Base-by-base conservation (phyloP, 257 asterid genomes). In the Primulina tabacum region DNA sequence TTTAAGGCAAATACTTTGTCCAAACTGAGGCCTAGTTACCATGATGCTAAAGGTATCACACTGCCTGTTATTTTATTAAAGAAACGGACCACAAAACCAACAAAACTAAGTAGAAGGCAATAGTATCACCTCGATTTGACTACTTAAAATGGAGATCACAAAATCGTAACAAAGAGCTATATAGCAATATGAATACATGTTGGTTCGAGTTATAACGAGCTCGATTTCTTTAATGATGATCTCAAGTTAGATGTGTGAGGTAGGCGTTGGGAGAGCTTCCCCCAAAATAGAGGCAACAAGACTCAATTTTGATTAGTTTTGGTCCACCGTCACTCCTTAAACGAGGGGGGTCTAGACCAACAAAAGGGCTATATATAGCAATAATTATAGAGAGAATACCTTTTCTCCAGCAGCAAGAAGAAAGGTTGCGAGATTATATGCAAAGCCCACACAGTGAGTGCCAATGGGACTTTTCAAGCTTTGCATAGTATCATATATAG, bases 351-450 rank as follows among this genome's bases (percentile, higher is more conserved):
- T 43, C 0, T 43, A 43, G 55, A 50, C 57, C 57, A 50, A 50
- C 8, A 50, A 16, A 50, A 50, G 21, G 21, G 20, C 21, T 50
- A 50, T 50, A 50, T 50, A 5, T 16, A 50, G 57, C 57, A 50
- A 17, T 50, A 47, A 17, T 4, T 17, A 17, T 50, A 5, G 57
- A 50, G 21, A 50, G 57, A 34, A 9, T 77, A 90, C 99, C 97
- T 91, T 94, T 75, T 89, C 96, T 6, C 99, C 99, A 40, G 99
- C 97, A 79, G 99, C 90, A 74, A 94, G 95, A 75, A 94, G 86
- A 80, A 91, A 94, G 64, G 81, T 86, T 14, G 93, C 89, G 79
- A 94, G 76, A 83, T 85, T 83, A 84, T 84, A 85, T 26, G 97
- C 96, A 73, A 65, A 80, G 61, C 95, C 93, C 62, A 94, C 80